Conservation (phyloP, 805 yeast genomes). For the Starmerella apicola region DNA sequence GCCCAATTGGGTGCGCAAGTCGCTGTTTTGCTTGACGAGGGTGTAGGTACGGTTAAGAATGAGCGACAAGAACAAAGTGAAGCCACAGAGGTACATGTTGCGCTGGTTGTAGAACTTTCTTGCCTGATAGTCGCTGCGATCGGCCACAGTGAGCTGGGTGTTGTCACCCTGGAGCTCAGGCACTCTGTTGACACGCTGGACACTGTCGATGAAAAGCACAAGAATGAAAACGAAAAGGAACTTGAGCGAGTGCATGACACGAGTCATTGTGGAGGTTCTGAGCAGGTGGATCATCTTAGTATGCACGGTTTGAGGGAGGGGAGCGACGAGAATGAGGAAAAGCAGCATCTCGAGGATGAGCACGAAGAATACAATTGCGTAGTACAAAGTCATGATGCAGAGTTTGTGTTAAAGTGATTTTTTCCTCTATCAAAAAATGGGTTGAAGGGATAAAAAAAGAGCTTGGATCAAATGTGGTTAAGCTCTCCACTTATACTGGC, state of each 20-base stretch:
- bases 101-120: constrained; percentile 92
- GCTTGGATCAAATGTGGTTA: no score
- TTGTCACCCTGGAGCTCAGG: constrained; percentile 36
- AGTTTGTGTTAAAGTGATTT: no score
- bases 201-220: constrained; percentile 75
- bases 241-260: constrained; percentile 64
- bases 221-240: constrained; percentile 75
- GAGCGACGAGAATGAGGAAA: constrained; percentile 71
- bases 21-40: constrained; percentile 55
- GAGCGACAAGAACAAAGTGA: constrained; percentile 79
- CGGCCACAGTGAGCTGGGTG: constrained; percentile 32
- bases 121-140: constrained; percentile 75
- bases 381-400: constrained; percentile 37
- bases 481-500: no score
- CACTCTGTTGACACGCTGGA: constrained; percentile 67
- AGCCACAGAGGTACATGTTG: constrained; percentile 90
- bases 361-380: constrained; percentile 50
- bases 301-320: constrained; percentile 67
- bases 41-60: constrained; percentile 74
- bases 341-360: constrained; percentile 65
- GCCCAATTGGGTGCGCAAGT: constrained; percentile 14
- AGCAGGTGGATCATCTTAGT: constrained; percentile 51
- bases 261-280: constrained; percentile 51
- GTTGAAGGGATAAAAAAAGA: no score
- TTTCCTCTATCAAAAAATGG: no score